phyloP scores from a whole-genome alignment of 768 basidiomycete species.

The Boletus reticuloceps region DNA sequence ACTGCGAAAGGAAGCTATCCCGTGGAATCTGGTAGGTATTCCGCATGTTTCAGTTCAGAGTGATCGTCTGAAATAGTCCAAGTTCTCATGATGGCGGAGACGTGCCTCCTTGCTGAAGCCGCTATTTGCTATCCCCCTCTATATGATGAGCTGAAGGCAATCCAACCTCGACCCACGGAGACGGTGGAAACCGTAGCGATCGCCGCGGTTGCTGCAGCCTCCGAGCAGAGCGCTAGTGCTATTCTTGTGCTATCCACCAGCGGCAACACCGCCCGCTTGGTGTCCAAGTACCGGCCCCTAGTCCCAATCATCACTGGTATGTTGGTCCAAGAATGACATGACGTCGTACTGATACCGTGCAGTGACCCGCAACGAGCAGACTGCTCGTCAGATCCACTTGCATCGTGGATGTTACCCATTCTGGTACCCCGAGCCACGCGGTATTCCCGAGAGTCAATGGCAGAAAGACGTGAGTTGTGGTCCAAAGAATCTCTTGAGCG shows the following conservation, averaged over 20 bases:
- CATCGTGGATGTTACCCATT: constrained; percentile 97
- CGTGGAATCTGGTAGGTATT: constrained; percentile 78
- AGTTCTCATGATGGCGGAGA: constrained; percentile 99
- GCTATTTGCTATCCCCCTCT: constrained; percentile 94
- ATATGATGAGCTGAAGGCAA: constrained; percentile 80
- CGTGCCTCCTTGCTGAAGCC: constrained; percentile 92
- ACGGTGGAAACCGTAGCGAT: constrained; percentile 96
- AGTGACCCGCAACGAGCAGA: constrained; percentile 97
- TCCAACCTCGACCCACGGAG: constrained; percentile 84
- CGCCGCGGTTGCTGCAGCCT: constrained; percentile 92
- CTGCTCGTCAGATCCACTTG: constrained; percentile 93
- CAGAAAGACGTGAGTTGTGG: constrained; percentile 80
- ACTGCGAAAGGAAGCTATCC: constrained; percentile 98
- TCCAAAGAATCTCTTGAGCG: background rate
- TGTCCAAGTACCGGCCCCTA: constrained; percentile 93
- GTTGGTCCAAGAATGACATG: constrained; percentile 19
- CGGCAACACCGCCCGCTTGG: constrained; percentile 91
- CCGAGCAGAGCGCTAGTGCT: constrained; percentile 92
- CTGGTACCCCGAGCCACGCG: constrained; percentile 94
- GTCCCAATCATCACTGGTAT: constrained; percentile 93
- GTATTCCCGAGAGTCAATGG: constrained; percentile 87
- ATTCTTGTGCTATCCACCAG: constrained; percentile 96
- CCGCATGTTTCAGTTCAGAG: background rate
- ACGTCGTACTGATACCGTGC: constrained; percentile 7
- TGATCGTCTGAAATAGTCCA: constrained; percentile 6